Conservation (phyloP, 2,329 filamentous ascomycete species). For the Talaromyces sp. region DNA sequence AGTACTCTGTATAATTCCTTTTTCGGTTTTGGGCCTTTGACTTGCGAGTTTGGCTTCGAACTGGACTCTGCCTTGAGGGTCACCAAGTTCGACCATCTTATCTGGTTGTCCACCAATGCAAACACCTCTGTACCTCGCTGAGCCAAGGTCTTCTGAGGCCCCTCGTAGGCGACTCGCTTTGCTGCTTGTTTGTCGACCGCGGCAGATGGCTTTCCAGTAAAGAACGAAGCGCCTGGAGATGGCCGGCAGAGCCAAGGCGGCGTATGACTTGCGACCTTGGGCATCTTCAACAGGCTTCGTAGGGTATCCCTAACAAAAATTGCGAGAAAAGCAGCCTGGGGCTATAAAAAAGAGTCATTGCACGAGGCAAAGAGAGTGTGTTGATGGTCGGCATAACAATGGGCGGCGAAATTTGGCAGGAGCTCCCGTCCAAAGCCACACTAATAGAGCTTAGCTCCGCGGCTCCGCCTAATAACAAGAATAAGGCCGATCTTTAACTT, state of each 20-base stretch:
- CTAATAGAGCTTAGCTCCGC: conserved; percentile 3
- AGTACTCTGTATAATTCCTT: conserved; percentile 24
- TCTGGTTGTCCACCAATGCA: conserved; percentile 78
- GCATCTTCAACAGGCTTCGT: conserved; percentile 55
- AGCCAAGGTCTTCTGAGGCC: conserved; percentile 62
- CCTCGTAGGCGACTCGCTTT: conserved; percentile 23
- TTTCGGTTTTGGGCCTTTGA: conserved; percentile 29
- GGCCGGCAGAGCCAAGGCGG: conserved; percentile 80
- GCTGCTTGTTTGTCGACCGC: conserved; percentile 21
- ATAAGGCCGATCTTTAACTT: neutral
- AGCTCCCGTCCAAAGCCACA: conserved; percentile 8
- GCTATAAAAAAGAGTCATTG: neutral
- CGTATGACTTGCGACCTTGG: conserved; percentile 77
- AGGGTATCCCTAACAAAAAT: neutral
- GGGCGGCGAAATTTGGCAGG: neutral
- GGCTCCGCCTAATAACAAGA: neutral
- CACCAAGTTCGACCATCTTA: conserved; percentile 83
- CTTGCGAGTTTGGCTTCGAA: conserved; percentile 30
- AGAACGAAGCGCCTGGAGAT: conserved; percentile 72
- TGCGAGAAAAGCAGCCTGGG: neutral
- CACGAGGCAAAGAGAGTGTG: neutral
- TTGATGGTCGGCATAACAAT: neutral
- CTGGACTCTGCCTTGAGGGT: conserved; percentile 64
- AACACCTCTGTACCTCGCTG: conserved; percentile 82
- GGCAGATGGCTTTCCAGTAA: conserved; percentile 51